phyloP scores from a whole-genome alignment of 257 asterid species.

The Capsicum rhomboideum region DNA sequence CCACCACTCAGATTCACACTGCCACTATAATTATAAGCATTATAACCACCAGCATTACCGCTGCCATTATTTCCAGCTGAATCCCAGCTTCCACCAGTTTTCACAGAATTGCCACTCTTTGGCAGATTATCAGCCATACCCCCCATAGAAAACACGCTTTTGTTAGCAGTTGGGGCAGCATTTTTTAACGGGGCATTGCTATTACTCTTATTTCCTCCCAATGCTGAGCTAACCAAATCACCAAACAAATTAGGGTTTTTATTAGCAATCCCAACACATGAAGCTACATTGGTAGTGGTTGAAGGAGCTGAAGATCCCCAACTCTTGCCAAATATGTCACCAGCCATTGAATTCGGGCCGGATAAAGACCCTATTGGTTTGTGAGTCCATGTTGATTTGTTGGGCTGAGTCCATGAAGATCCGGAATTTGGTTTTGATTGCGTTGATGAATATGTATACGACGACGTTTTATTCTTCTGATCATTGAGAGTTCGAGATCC shows the following conservation, averaged over 20 bases:
- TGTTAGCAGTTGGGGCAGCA: constrained; percentile 31
- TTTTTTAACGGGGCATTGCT: constrained; percentile 59
- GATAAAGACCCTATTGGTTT: constrained; percentile 60
- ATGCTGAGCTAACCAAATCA: constrained; percentile 69
- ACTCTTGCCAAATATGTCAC: constrained; percentile 83
- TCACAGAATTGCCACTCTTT: constrained; percentile 26
- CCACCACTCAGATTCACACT: constrained; percentile 37
- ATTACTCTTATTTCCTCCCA: constrained; percentile 53
- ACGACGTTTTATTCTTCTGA: constrained; percentile 41
- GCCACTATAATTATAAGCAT: constrained; percentile 24
- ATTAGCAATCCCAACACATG: constrained; percentile 46
- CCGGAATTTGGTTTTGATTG: constrained; percentile 37
- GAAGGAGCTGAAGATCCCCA: constrained; percentile 65
- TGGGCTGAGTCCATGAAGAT: constrained; percentile 47
- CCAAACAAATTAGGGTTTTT: constrained; percentile 84
- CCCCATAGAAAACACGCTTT: constrained; percentile 54
- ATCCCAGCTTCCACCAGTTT: constrained; percentile 32
- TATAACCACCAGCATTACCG: constrained; percentile 26
- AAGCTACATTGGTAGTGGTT: constrained; percentile 1
- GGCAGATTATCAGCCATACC: constrained; percentile 69
- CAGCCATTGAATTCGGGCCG: constrained; percentile 82
- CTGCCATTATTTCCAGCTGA: constrained; percentile 20
- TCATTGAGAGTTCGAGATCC: constrained; percentile 46
- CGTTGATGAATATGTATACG: constrained; percentile 37
- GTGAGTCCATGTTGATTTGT: constrained; percentile 70